These are phyloP conservation scores for Castanospermum australe DNA, from an alignment of 306 rosid species.

Conservation along the genomic window DNA sequence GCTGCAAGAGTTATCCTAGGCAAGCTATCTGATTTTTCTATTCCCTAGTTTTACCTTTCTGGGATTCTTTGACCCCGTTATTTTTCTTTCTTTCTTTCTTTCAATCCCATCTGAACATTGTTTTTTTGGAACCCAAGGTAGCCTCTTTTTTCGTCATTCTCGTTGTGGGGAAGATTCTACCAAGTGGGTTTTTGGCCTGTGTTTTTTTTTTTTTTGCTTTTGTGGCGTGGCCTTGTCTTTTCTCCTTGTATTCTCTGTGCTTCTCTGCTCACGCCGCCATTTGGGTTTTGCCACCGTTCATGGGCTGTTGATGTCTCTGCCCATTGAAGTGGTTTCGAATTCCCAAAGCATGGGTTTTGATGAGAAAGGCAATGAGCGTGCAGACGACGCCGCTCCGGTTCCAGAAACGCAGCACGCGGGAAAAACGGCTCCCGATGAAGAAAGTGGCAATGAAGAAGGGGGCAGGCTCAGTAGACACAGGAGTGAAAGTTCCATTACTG, in stretches of 20 bases:
- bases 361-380: conserved; percentile 46
- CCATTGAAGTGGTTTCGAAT: conserved; percentile 48
- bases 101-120: neutral
- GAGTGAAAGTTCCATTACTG: conserved; percentile 64
- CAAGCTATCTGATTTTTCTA: conserved; percentile 33
- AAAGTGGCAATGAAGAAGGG: conserved; percentile 37
- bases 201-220: neutral
- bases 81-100: conserved; percentile 25
- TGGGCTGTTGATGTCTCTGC: conserved; percentile 56
- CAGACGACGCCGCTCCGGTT: conserved; percentile 17
- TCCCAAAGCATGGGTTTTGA: conserved; percentile 75
- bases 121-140: conserved; percentile 31
- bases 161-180: conserved; percentile 42
- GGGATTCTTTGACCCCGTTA: conserved; percentile 59
- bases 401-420: conserved; percentile 32
- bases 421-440: conserved; percentile 30
- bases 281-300: conserved; percentile 24
- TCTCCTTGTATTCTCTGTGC: conserved; percentile 8
- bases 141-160: conserved; percentile 35
- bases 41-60: conserved; percentile 26
- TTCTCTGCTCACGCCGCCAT: conserved; percentile 18
- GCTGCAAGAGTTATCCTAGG: conserved; percentile 37
- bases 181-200: conserved; percentile 43
- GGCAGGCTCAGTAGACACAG: conserved; percentile 34
- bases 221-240: neutral